Conservation (phyloP, 345 rosid species). For the Pugionium dolabratum region DNA sequence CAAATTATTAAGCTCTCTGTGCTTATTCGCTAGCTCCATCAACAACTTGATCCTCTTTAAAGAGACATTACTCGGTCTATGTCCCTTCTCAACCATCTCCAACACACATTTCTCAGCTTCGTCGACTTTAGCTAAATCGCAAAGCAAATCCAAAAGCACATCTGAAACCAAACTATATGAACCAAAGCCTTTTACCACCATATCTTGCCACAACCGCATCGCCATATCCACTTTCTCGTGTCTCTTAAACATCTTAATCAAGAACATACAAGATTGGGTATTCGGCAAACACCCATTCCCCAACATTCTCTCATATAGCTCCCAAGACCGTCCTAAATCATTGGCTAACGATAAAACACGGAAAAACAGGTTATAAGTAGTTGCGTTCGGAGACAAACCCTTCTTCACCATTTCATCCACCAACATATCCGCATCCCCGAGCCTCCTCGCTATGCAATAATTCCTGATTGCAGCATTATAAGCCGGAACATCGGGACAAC, state of each 20-base stretch:
- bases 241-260: conserved; percentile 68
- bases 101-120: conserved; percentile 84
- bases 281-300: conserved; percentile 64
- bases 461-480: conserved; percentile 87
- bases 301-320: conserved; percentile 69
- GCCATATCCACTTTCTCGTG: conserved; percentile 80
- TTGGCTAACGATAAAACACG: conserved; percentile 67
- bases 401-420: conserved; percentile 71
- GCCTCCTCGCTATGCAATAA: conserved; percentile 78
- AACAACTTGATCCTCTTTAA: conserved; percentile 80
- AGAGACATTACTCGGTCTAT: conserved; percentile 77
- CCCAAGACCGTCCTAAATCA: conserved; percentile 62
- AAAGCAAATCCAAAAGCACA: conserved; percentile 82
- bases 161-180: conserved; percentile 80
- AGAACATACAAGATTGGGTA: conserved; percentile 86
- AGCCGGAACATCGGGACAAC: conserved; percentile 82
- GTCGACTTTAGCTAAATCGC: conserved; percentile 72
- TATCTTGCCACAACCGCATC: conserved; percentile 76
- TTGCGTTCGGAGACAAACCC: conserved; percentile 74
- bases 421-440: conserved; percentile 61
- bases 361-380: conserved; percentile 84
- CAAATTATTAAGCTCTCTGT: conserved; percentile 52
- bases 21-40: conserved; percentile 80
- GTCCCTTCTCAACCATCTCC: conserved; percentile 86
- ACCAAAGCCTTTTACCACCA: conserved; percentile 85